Base-by-base conservation (phyloP, 495 filamentous ascomycete genomes). In the Tuber melanosporum region DNA sequence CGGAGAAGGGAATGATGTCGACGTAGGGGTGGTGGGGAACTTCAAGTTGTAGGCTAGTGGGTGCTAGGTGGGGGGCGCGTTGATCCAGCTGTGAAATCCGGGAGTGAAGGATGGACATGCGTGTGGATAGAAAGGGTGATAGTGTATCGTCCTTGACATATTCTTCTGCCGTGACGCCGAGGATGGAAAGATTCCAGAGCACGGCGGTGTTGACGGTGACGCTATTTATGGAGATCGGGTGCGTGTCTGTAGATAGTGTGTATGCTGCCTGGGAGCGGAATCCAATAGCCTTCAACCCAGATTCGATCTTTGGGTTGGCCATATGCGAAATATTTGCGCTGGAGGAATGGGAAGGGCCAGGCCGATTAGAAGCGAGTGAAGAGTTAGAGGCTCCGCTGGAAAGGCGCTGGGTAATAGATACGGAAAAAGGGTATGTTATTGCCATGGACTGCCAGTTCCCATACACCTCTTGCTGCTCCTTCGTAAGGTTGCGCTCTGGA, bases 1-100 rank as follows among this genome's bases (percentile, higher is more conserved):
- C 82, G 26, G 86, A 85, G 45, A 86, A 83, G 4, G 88, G 89
- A 71, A 89, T 86, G 71, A 89, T 85, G 75, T 89, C 88, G 26
- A 90, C 79, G 85, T 88, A 90, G 0, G 87, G 86, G 71, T 87
- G 86, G 72, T 90, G 88, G 1, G 83, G 80, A 9, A 83, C 80
- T 0, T 77, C 75, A 17, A 72, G 75, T 76, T 90, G 89, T 0
- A 89, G 43, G 36, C 71, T 75, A 3, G 89, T 90, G 2, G 87
- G 87, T 3, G 85, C 84, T 2, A 90, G 84, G 73, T 82, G 84
- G 0, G 80, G 79, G 0, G 88, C 87, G 15, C 85, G 72, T 12
- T 69, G 52, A 6, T 42, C n/a, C 36, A 79, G 70, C 39, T 36
- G 6, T 8, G 69, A 22, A 17, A 71, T 57, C 20, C 66, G 46